Evolutionary conservation across 2,329 filamentous ascomycete species (phyloP), one percentile per base, ranked within the genome.

Genomic region (Bertia moriformis): DNA sequence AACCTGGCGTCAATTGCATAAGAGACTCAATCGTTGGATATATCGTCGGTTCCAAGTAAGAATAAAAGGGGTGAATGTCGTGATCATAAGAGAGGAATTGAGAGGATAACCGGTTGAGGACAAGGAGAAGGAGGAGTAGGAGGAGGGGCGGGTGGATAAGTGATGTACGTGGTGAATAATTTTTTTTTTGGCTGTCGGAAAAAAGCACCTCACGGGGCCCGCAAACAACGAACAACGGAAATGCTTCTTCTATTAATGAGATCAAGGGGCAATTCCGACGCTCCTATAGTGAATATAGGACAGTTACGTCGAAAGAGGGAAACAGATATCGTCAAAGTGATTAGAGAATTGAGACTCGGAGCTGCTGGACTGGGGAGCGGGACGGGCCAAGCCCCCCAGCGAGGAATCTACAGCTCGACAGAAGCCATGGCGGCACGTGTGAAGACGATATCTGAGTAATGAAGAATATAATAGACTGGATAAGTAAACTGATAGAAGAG

Each of bases 341-440:
- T 56, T 48, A 45, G 62, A 56, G 55, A 69, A 64, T 48, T 46
- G 62, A 56, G 55, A 69, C 65, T 60, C 57, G 61, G 66, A 67
- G 65, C 66, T 69, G 64, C 61, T 60, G 63, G 63, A 64, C 67
- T 68, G 66, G 58, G 59, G 60, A 59, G 58, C 54, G n/a, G n/a
- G n/a, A 53, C 46, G 52, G 55, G 46, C 45, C 49, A 55, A 53
- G 55, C 60, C 61, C 62, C 61, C 66, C 65, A 68, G 63, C 57
- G 60, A 35, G 58, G 58, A 52, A 61, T 69, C 69, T 71, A 73
- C 65, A 71, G 68, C 67, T 61, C 61, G 61, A 57, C 61, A 60
- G 59, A 58, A 53, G 62, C 61, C 62, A 35, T 35, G 54, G 10
- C 17, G 32, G 32, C 32, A 35, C 32, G n/a, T n/a, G n/a, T 35